These are phyloP conservation scores for Pythium utonaiense DNA, from an alignment of 352 stramenopile species.

Conservation along the genomic window DNA sequence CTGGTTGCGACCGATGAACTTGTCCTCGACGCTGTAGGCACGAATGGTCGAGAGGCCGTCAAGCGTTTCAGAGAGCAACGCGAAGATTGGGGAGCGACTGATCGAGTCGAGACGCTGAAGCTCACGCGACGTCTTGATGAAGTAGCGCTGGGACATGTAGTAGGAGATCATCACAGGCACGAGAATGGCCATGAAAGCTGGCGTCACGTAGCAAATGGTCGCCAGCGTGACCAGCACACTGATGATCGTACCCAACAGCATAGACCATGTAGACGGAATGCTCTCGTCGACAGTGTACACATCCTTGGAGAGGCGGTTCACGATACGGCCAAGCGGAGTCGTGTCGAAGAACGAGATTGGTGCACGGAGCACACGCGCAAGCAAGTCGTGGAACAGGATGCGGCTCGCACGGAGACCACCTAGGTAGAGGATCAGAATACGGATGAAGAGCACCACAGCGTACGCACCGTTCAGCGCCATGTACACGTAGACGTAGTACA, in stretches of 20 bases:
- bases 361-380: conserved; percentile 60
- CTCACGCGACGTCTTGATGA: conserved; percentile 89
- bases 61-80: conserved; percentile 92
- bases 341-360: conserved; percentile 82
- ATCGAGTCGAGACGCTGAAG: conserved; percentile 96
- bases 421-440: conserved; percentile 56
- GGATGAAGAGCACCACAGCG: conserved; percentile 57
- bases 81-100: conserved; percentile 92
- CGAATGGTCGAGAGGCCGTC: conserved; percentile 94
- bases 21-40: conserved; percentile 52
- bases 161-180: conserved; percentile 65
- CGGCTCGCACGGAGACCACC: conserved; percentile 54
- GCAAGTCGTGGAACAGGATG: conserved; percentile 58
- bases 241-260: conserved; percentile 72
- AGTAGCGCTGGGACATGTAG: conserved; percentile 88
- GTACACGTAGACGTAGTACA: conserved; percentile 85
- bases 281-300: conserved; percentile 75
- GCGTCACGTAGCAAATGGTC: conserved; percentile 71
- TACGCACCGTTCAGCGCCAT: conserved; percentile 65
- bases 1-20: conserved; percentile 55
- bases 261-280: conserved; percentile 62
- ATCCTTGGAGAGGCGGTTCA: conserved; percentile 79
- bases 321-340: conserved; percentile 69
- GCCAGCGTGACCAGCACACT: conserved; percentile 58
- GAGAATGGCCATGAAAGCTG: conserved; percentile 67